Conservation (phyloP, 164 flowering plant genomes). For the Aristolochia fimbriata region DNA sequence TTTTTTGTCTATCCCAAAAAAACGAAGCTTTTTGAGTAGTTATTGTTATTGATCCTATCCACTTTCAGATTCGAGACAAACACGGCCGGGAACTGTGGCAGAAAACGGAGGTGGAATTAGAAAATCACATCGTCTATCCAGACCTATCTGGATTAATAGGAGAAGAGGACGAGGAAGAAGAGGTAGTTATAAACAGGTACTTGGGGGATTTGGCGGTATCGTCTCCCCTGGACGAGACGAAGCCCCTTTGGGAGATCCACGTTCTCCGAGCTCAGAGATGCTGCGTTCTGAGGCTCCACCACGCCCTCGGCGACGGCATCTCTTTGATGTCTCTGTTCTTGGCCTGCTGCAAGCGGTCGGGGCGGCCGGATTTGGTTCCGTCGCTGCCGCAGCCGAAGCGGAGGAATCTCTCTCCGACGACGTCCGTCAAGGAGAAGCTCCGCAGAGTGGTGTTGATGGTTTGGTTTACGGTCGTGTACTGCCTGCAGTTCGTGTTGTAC, state of each 20-base stretch:
- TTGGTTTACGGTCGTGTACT: constrained; percentile 28
- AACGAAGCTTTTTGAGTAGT: too few relatives aligned
- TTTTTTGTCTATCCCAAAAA: too few relatives aligned
- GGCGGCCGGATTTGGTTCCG: constrained; percentile 22
- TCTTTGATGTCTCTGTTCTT: constrained; percentile 56
- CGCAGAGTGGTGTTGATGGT: constrained; percentile 20
- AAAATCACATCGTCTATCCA: constrained; percentile 34
- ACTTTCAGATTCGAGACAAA: constrained; percentile 16
- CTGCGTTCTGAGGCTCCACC: constrained; percentile 43
- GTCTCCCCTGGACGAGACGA: constrained; percentile 30
- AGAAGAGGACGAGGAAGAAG: not conserved
- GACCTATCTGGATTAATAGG: not conserved
- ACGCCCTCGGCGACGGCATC: constrained; percentile 64
- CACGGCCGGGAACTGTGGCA: constrained; percentile 50
- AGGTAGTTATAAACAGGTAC: constrained; percentile 24
- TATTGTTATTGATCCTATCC: too few relatives aligned
- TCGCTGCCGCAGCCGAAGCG: constrained; percentile 3
- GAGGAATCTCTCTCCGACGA: too few relatives aligned
- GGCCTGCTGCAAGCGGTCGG: constrained; percentile 28
- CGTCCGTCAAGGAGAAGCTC: not conserved
- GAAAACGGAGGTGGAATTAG: constrained; percentile 28
- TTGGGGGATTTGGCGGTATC: constrained; percentile 45
- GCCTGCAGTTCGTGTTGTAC: constrained; percentile 23
- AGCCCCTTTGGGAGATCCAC: constrained; percentile 71
- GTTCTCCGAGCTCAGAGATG: constrained; percentile 28